Evolutionary conservation across 148 eudicot genomes (phyloP), one percentile per base, ranked within the genome.

Genomic region (Pharnaceum exiguum): DNA sequence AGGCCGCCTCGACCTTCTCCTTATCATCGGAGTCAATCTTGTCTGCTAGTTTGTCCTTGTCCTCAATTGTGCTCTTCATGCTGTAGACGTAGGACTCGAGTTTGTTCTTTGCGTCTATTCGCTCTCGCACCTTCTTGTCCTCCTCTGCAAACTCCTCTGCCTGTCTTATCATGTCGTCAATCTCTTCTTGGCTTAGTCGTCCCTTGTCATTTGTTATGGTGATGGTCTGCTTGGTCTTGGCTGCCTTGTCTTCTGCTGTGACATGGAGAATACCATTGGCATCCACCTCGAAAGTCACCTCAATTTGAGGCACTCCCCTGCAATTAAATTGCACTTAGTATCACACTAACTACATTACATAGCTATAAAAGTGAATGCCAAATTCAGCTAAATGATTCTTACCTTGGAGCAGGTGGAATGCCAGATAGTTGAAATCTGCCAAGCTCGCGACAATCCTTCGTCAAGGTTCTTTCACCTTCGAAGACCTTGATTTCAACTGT

Each of bases 341-440:
- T 6, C 7, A 6, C 7, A 35, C 38, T 35, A 35, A 12, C 12
- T 35, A 6, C 38, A 6, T 35, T 6, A 35, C 12, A 35, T 35
- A n/a, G n/a, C n/a, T n/a, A n/a, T n/a, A n/a, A n/a, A 0, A 46
- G 26, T 17, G 0, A 21, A 3, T n/a, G 6, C 24, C 5, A 31
- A 8, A 47, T 47, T 45, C 6, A 17, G 28, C 10, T 50, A 5
- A 17, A 16, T 3, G 39, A 9, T 36, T 11, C 15, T 69, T 72
- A 76, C 87, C 87, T 79, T 64, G 84, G 84, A 71, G 87, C 87
- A n/a, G 83, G 84, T 9, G 87, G 79, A 57, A 82, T 79, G 48
- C 82, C 84, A 18, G 81, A 70, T 38, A 79, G 71, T 12, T 76
- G 75, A 48, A 79, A 79, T 38, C 62, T 51, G 5, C 84, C 84